Evolutionary conservation across 1,139 yeast species (phyloP).

Genomic region (Meyerozyma sp.): DNA sequence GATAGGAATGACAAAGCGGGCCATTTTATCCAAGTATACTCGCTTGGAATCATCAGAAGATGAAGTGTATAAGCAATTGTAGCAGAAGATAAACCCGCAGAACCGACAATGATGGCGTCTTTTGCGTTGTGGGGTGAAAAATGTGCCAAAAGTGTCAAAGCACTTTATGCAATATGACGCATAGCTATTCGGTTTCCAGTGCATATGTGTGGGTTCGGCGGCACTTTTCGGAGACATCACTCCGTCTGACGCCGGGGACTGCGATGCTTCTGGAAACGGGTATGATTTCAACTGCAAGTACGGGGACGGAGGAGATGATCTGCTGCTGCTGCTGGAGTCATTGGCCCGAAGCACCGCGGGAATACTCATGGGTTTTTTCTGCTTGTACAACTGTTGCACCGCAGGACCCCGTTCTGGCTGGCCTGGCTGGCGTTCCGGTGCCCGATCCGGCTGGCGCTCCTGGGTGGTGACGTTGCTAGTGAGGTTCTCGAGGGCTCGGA

Average conservation of each 20-base stretch:
- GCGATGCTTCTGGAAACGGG: neutral
- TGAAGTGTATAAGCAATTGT: slow-evolving; percentile 22
- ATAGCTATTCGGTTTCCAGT: slow-evolving; percentile 38
- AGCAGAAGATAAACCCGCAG: slow-evolving; percentile 38
- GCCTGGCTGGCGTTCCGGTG: neutral
- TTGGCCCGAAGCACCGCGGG: slow-evolving; percentile 41
- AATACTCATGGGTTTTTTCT: slow-evolving; percentile 34
- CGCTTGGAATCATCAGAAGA: slow-evolving; percentile 10
- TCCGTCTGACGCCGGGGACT: neutral
- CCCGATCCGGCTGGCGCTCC: slow-evolving; percentile 10
- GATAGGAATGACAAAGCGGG: slow-evolving; percentile 36
- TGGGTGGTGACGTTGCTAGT: slow-evolving; percentile 18
- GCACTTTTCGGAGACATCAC: neutral
- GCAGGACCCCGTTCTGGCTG: slow-evolving; percentile 5
- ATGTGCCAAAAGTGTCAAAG: slow-evolving; percentile 29
- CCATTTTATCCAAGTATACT: slow-evolving; percentile 27
- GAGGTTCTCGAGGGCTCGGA: slow-evolving; percentile 22
- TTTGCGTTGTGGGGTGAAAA: slow-evolving; percentile 21
- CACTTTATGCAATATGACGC: slow-evolving; percentile 40
- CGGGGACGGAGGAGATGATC: slow-evolving; percentile 1
- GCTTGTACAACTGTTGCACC: slow-evolving; percentile 26
- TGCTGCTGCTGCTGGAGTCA: neutral
- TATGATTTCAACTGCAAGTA: neutral
- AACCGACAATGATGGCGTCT: slow-evolving; percentile 43
- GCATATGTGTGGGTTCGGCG: slow-evolving; percentile 34